Evolutionary conservation across 208 protist species (phyloP), one percentile per base, ranked within the genome.

Genomic region (Jaenimonas drosophilae): DNA sequence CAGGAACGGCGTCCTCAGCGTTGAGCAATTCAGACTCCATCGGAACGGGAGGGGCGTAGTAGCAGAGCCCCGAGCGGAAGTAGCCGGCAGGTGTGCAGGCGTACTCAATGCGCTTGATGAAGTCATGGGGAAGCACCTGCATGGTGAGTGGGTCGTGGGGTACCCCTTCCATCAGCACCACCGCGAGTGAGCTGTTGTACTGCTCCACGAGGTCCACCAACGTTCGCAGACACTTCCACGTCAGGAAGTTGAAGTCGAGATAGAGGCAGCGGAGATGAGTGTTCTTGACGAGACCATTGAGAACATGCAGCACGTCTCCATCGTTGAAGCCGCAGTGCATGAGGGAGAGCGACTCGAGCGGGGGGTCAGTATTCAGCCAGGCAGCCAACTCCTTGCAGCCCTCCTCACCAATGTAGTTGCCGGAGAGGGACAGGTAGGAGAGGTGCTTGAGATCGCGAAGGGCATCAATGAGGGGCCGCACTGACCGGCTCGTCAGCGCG

Each of bases 241-340:
- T 75, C 2, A 58, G 39, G 36, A 45, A 43, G 44, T 80, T 85
- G 38, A 59, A 76, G 27, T 62, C 58, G 16, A 85, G 41, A 46
- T 85, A 70, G 23, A 85, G 64, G 14, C 56, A 20, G 2, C 41
- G 46, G 5, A 85, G 50, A 17, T 59, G 52, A 14, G 43, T 68
- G 58, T 80, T 75, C 38, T 25, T 39, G 0, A 49, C 0, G n/a
- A 88, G 61, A 2, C 52, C 72, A 12, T 65, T 34, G 5, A 85
- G 45, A 11, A 87, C 25, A 3, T 50, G 49, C 23, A 70, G 54
- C 43, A 77, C 59, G 31, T 74, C 75, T 11, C 14, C 31, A 29
- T 91, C 82, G 39, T 49, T 54, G n/a, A 91, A 51, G 2, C 37
- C 59, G 31, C 80, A 86, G 38, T 91, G 66, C 30, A 70, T 75